A percentile compares a stretch with the other conserved stretches of the same genome.
phyloP scores from a whole-genome alignment of 768 basidiomycete species.

The Rubroboletus satanas region DNA sequence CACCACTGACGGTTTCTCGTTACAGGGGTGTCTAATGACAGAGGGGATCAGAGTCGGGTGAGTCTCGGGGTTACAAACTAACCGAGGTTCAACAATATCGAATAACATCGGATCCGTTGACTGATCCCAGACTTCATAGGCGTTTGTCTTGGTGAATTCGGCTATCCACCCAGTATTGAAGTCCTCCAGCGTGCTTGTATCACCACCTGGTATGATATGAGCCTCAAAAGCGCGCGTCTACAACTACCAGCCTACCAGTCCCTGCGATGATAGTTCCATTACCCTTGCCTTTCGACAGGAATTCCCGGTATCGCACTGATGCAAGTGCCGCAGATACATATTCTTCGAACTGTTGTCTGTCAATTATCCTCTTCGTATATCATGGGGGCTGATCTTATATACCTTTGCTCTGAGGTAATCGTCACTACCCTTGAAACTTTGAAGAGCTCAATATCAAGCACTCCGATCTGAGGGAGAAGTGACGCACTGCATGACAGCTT shows the following conservation, averaged over 20 bases:
- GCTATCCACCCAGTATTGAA: conserved; percentile 87
- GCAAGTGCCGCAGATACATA: conserved; percentile 87
- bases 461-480: background rate
- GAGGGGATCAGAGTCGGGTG: background rate
- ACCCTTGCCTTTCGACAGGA: conserved; percentile 64
- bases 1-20: conserved; percentile 83
- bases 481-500: conserved; percentile 63
- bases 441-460: conserved; percentile 1
- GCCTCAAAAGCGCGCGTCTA: background rate
- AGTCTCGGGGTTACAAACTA: conserved; percentile 2
- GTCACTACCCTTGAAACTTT: conserved; percentile 90
- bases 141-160: conserved; percentile 84
- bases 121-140: conserved; percentile 86
- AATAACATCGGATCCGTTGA: conserved; percentile 91
- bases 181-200: conserved; percentile 61
- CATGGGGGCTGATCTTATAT: conserved; percentile 2
- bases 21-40: conserved; percentile 79
- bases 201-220: conserved; percentile 43
- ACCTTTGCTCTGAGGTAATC: conserved; percentile 91
- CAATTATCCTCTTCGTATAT: background rate
- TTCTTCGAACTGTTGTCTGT: conserved; percentile 67
- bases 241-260: conserved; percentile 34
- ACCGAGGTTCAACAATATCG: conserved; percentile 94
- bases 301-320: conserved; percentile 88
- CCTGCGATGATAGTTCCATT: conserved; percentile 65